Base-by-base conservation (phyloP, 1,284 basidiomycete species). In the Laetiporus sulphureus region DNA sequence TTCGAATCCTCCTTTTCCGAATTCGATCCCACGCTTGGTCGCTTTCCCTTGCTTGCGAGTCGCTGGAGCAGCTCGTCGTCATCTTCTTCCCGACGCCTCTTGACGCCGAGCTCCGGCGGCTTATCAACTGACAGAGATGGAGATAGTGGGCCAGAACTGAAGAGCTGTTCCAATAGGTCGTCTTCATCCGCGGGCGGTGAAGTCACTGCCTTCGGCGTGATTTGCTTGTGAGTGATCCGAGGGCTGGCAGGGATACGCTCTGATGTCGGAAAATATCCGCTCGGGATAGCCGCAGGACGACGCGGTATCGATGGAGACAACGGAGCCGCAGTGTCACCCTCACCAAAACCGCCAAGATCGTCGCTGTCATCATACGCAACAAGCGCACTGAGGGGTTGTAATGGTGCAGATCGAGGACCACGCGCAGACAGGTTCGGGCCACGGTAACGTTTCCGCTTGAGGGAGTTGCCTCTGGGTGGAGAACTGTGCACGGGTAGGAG, bases 51-150 rank as follows among this genome's bases (percentile, higher is more conserved):
- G 41, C 61, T 69, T 18, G 69, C 67, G 23, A 85, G 64, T 29
- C 73, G 69, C 46, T 73, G 77, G 31, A 86, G 61, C 49, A 73
- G 55, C 51, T 77, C 79, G 39, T 85, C 83, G 36, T 88, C 87
- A 16, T 90, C 86, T 12, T 89, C 86, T 15, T 82, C 79, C 54
- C 88, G 69, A 52, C 78, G 69, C 39, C 89, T 74, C 63, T 91
- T 91, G 5, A 81, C 71, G 41, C 57, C 53, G 18, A 54, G 37
- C 49, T 63, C 63, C 23, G 60, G 53, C 41, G 67, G 57, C 47
- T 67, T 62, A 45, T 71, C 71, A 11, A 64, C 67, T 30, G 65
- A 40, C 24, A 36, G 68, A 32, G 67, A 59, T 31, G 71, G 65
- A 24, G 71, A 68, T 35, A 68, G 62, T 20, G 72, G 59, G 21